Percentiles rank a stretch among this genome's conserved stretches.
These are phyloP conservation scores for Boletus patriciae DNA, from an alignment of 768 basidiomycete species.

Conservation along the genomic window DNA sequence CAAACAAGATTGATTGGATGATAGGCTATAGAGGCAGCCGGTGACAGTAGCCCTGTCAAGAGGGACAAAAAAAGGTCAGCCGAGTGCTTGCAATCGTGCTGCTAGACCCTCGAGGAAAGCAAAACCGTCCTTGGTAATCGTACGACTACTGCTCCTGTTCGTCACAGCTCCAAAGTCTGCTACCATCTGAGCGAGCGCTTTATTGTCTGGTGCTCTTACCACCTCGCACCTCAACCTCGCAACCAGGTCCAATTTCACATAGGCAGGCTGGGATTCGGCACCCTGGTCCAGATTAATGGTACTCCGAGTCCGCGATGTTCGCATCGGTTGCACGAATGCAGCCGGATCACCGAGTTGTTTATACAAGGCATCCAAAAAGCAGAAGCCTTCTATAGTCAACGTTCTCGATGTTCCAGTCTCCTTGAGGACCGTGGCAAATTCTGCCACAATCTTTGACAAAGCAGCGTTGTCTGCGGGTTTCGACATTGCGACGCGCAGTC, in stretches of 20 bases:
- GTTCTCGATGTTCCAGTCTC: conserved; percentile 65
- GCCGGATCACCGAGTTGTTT: conserved; percentile 73
- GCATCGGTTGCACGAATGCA: conserved; percentile 52
- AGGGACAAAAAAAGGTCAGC: conserved; percentile 1
- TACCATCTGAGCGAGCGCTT: conserved; percentile 61
- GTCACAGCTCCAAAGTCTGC: conserved; percentile 70
- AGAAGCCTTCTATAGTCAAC: conserved; percentile 68
- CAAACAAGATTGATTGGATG: neutral
- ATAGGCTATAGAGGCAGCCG: neutral
- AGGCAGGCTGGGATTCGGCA: conserved; percentile 45
- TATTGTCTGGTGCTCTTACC: conserved; percentile 48
- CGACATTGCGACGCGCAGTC: conserved; percentile 44
- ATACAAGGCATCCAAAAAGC: conserved; percentile 66
- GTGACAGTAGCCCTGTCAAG: neutral
- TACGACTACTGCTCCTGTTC: conserved; percentile 65
- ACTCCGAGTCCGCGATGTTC: conserved; percentile 43
- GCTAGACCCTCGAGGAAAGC: conserved; percentile 65
- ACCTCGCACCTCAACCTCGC: conserved; percentile 59
- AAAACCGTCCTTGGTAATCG: conserved; percentile 77
- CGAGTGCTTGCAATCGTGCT: conserved; percentile 44
- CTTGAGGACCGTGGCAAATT: conserved; percentile 59
- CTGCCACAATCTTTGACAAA: conserved; percentile 54
- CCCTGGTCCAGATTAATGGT: conserved; percentile 42
- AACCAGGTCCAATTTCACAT: conserved; percentile 60
- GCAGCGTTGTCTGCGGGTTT: conserved; percentile 53